Percentiles rank a stretch among this genome's conserved stretches.
Evolutionary conservation across 2,329 filamentous ascomycete genomes (phyloP).

Genomic region (Penicillium sp.): DNA sequence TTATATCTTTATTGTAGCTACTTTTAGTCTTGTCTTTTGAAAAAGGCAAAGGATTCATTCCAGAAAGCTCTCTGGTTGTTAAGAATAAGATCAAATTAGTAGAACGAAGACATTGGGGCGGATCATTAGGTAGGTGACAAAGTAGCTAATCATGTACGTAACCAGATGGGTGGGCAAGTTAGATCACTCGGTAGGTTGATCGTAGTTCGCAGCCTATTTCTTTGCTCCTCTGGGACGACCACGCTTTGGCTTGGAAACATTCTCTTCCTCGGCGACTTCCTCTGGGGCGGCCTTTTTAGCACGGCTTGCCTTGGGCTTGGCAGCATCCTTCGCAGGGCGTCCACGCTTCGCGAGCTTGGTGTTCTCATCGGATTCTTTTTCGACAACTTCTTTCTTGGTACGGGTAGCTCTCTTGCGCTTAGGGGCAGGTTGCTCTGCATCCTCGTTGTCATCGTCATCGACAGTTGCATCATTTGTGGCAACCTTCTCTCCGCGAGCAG

Average conservation of each 20-base stretch:
- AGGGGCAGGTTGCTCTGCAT: slow-evolving; percentile 14
- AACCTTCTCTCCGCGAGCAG: neutral
- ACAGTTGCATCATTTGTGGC: neutral
- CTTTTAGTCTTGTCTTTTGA: no score
- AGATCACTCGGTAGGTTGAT: neutral
- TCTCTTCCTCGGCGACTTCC: slow-evolving; percentile 17
- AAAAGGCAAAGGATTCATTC: no score
- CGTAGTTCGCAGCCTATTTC: neutral
- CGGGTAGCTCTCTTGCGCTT: slow-evolving; percentile 11
- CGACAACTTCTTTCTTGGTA: slow-evolving; percentile 14
- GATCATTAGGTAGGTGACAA: neutral
- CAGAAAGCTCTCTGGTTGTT: no score
- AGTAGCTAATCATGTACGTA: neutral
- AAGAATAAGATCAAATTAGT: neutral
- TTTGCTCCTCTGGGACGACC: neutral
- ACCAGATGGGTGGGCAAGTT: neutral
- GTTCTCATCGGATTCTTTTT: slow-evolving; percentile 15
- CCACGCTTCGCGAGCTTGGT: slow-evolving; percentile 27
- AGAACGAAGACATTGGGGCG: neutral
- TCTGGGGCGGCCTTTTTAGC: slow-evolving; percentile 15
- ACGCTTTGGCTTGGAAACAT: slow-evolving; percentile 11
- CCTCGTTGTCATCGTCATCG: neutral
- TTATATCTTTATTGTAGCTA: no score
- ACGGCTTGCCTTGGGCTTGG: slow-evolving; percentile 8
- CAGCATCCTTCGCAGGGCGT: slow-evolving; percentile 23